These are phyloP conservation scores for Cutaneotrichosporon sp. DNA, from an alignment of 1,284 basidiomycete genomes.

Conservation along the genomic window DNA sequence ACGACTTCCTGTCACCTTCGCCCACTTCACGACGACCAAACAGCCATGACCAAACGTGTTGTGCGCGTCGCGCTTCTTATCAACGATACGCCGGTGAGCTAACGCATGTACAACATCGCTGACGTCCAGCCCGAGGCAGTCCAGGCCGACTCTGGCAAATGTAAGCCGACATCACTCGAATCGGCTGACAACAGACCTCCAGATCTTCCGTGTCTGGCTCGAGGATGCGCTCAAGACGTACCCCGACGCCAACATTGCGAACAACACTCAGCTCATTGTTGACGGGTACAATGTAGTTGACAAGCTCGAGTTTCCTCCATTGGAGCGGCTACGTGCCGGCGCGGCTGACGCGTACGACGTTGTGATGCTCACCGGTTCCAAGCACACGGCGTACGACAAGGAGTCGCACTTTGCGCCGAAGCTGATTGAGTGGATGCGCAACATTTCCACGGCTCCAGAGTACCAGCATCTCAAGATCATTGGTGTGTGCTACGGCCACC, in stretches of 20 bases:
- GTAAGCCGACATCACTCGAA: too few relatives aligned
- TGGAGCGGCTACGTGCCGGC: conserved; percentile 44
- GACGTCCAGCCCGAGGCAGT: conserved; percentile 36
- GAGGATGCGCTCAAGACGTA: conserved; percentile 30
- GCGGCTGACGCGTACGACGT: conserved; percentile 43
- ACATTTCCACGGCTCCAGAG: conserved; percentile 23
- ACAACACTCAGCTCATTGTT: conserved; percentile 42
- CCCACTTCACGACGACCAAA: not conserved
- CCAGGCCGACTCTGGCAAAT: conserved; percentile 40
- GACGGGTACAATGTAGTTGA: conserved; percentile 53
- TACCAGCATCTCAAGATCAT: conserved; percentile 38
- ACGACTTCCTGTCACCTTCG: too few relatives aligned
- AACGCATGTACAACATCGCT: not conserved
- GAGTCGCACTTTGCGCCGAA: conserved; percentile 30
- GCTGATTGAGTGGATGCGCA: conserved; percentile 35
- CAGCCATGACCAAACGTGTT: conserved; percentile 23
- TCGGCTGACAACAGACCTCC: conserved; percentile 32
- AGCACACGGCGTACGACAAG: conserved; percentile 40
- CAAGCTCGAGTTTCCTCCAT: conserved; percentile 48
- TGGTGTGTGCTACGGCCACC: conserved; percentile 54
- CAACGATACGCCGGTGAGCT: conserved; percentile 45
- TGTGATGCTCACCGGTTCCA: conserved; percentile 53
- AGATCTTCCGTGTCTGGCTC: conserved; percentile 48
- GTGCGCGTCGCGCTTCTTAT: conserved; percentile 45
- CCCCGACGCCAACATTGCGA: conserved; percentile 26